Conservation (phyloP, 2,329 filamentous ascomycete genomes). For the Trichoderma gracile region DNA sequence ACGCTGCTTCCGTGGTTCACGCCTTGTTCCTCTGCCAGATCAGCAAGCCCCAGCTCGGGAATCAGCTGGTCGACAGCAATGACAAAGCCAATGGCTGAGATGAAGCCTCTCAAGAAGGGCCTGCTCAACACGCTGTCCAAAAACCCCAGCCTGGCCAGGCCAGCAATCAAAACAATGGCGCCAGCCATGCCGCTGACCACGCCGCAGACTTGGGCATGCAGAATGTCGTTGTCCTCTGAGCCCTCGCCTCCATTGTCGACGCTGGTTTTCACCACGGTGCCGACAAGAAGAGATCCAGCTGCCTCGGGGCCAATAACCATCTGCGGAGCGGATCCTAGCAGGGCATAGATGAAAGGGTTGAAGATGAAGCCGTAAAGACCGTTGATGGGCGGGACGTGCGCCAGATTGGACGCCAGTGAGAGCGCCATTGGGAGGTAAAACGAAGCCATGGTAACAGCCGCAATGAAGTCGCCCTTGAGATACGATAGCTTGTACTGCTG, state of each 20-base stretch:
- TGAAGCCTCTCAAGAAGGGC: conserved; percentile 91
- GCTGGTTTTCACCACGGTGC: conserved; percentile 77
- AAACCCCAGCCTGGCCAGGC: conserved; percentile 83
- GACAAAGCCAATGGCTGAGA: conserved; percentile 94
- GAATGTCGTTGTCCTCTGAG: conserved; percentile 62
- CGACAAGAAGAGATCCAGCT: conserved; percentile 85
- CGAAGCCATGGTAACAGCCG: conserved; percentile 93
- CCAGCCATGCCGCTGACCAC: conserved; percentile 87
- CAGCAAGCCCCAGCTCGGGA: conserved; percentile 78
- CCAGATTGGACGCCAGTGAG: conserved; percentile 88
- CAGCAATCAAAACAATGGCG: conserved; percentile 83
- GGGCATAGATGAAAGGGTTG: conserved; percentile 85
- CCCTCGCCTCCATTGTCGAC: conserved; percentile 65
- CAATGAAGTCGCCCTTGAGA: conserved; percentile 80
- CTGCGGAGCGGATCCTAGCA: conserved; percentile 87
- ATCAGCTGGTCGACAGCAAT: conserved; percentile 95
- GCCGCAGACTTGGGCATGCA: conserved; percentile 82
- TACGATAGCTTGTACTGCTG: conserved; percentile 81
- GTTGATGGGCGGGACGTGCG: conserved; percentile 89
- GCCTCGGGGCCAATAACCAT: conserved; percentile 96
- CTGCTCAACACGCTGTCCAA: conserved; percentile 91
- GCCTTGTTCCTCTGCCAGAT: conserved; percentile 62
- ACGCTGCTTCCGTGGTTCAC: conserved; percentile 82
- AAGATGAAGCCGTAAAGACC: conserved; percentile 94
- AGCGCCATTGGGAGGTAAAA: conserved; percentile 98